phyloP scores from a whole-genome alignment of 371 early-diverging fungal species.

The Batrachochytrium dendrobatidis region DNA sequence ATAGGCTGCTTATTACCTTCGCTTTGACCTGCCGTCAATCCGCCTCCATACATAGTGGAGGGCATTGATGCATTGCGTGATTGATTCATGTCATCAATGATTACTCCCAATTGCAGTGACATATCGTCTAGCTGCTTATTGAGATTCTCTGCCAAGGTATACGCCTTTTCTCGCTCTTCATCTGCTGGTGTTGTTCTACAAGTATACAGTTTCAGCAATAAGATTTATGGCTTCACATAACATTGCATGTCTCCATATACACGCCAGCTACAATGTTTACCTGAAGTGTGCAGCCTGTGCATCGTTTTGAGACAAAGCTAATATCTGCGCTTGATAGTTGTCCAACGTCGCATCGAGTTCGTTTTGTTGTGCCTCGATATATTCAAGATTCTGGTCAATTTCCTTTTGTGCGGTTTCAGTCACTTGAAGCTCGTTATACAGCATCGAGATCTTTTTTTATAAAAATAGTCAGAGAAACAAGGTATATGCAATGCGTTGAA shows the following conservation, averaged over 20 bases:
- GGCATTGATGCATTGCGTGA: conserved; percentile 24
- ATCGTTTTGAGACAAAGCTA: conserved; percentile 20
- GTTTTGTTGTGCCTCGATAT: conserved; percentile 78
- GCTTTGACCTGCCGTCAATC: neutral
- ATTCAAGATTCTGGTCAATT: conserved; percentile 75
- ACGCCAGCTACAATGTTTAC: neutral
- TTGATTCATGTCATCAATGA: conserved; percentile 81
- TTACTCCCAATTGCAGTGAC: conserved; percentile 60
- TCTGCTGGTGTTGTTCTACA: conserved; percentile 55
- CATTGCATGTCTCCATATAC: neutral
- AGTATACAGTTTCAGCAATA: neutral
- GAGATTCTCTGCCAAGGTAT: conserved; percentile 72
- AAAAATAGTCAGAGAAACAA: neutral
- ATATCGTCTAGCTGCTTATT: conserved; percentile 84
- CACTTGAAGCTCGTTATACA: conserved; percentile 61
- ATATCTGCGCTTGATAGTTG: conserved; percentile 67
- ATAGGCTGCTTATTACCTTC: conserved; percentile 17
- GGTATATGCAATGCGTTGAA: neutral
- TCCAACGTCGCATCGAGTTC: conserved; percentile 72
- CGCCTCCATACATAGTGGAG: too few relatives aligned
- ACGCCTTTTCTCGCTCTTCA: conserved; percentile 77
- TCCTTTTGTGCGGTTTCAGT: conserved; percentile 68
- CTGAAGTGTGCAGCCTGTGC: conserved; percentile 6
- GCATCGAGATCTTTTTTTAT: conserved; percentile 56
- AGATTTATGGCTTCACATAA: neutral